Evolutionary conservation across 176 grass and related monocot genomes (phyloP).

Genomic region (Miscanthus lutarioriparius): DNA sequence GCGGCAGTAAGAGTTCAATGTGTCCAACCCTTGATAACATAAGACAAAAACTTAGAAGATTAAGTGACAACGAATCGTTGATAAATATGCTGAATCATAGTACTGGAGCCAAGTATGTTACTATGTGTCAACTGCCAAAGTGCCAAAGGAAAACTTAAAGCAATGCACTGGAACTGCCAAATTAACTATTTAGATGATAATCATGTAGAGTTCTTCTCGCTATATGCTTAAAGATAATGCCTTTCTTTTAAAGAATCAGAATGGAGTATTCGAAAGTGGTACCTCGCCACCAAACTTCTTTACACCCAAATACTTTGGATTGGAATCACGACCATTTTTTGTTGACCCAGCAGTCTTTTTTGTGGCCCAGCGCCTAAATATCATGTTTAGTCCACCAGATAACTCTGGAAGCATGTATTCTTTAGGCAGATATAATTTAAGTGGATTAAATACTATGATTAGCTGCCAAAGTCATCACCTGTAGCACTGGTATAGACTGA

Average conservation of each 20-base stretch:
- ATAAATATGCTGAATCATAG: background rate
- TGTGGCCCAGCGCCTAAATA: constrained; percentile 10
- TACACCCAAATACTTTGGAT: background rate
- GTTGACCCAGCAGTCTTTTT: background rate
- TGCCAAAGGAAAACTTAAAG: background rate
- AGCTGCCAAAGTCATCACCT: constrained; percentile 35
- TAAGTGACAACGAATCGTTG: background rate
- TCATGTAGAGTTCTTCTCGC: background rate
- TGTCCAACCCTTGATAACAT: background rate
- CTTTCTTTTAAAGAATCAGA: background rate
- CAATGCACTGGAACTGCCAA: background rate
- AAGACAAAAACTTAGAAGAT: background rate
- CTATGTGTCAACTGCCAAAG: background rate
- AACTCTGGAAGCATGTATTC: background rate
- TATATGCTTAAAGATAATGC: background rate
- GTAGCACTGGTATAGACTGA: constrained; percentile 43
- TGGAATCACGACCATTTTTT: background rate
- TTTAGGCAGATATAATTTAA: background rate
- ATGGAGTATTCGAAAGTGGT: background rate
- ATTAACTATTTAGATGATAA: background rate
- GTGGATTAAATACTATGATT: background rate
- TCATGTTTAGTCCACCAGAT: constrained; percentile 6
- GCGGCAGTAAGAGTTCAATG: background rate
- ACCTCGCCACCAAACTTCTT: constrained; percentile 3
- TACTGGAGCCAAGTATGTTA: background rate